Evolutionary conservation across 2,329 filamentous ascomycete species (phyloP).

Genomic region (Onygenales sp.): DNA sequence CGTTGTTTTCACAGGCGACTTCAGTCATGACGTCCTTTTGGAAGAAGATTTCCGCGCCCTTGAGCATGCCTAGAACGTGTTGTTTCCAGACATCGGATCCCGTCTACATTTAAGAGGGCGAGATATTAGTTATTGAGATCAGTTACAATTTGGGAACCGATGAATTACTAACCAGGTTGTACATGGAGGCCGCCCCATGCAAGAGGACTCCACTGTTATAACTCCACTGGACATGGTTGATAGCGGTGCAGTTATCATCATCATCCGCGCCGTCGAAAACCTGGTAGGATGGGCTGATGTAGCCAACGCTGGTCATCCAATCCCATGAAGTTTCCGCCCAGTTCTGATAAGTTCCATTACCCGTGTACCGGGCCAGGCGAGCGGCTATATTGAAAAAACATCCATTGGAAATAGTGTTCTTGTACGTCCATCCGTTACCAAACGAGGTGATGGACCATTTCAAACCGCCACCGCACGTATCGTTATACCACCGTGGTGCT

Average conservation of each 20-base stretch:
- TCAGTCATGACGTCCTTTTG: slow-evolving; percentile 50
- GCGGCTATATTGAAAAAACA: slow-evolving; percentile 51
- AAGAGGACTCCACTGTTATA: slow-evolving; percentile 50
- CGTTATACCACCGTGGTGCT: slow-evolving; percentile 57
- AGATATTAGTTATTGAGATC: not conserved
- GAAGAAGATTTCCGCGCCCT: slow-evolving; percentile 44
- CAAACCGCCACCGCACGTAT: slow-evolving; percentile 61
- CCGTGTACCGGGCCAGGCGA: slow-evolving; percentile 67
- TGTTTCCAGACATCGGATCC: slow-evolving; percentile 42
- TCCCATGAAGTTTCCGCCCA: slow-evolving; percentile 61
- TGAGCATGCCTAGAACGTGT: slow-evolving; percentile 44
- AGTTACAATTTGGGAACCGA: not conserved
- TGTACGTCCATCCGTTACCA: slow-evolving; percentile 57
- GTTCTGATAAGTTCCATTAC: slow-evolving; percentile 66
- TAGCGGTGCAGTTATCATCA: slow-evolving; percentile 41
- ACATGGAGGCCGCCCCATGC: slow-evolving; percentile 48
- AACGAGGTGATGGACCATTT: slow-evolving; percentile 79
- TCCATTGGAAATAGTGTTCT: slow-evolving; percentile 51
- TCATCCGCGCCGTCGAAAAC: slow-evolving; percentile 49
- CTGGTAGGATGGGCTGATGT: slow-evolving; percentile 41
- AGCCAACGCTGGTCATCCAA: slow-evolving; percentile 43
- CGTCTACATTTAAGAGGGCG: slow-evolving; percentile 23
- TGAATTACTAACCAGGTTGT: slow-evolving; percentile 37
- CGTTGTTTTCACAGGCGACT: slow-evolving; percentile 46
- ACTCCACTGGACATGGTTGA: slow-evolving; percentile 47